These are phyloP conservation scores for Fusarium circinatum DNA, from an alignment of 2,329 filamentous ascomycete species.

Conservation along the genomic window DNA sequence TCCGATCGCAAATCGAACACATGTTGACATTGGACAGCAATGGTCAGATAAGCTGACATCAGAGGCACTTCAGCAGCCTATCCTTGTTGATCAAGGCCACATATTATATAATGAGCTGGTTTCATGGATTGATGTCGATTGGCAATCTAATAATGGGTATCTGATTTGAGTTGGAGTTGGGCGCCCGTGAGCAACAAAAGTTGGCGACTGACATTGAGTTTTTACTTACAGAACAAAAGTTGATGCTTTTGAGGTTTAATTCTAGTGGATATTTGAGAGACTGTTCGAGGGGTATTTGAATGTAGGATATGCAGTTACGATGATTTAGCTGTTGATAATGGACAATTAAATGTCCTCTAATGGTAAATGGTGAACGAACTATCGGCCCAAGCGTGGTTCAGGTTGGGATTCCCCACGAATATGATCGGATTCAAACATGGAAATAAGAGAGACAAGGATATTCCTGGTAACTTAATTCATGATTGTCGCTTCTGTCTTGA, in stretches of 20 bases:
- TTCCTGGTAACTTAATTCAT: neutral
- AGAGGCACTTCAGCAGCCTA: constrained; percentile 38
- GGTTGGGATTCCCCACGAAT: neutral
- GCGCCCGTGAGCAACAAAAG: neutral
- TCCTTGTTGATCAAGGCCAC: constrained; percentile 46
- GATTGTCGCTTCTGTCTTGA: neutral
- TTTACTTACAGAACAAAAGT: neutral
- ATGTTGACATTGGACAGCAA: constrained; percentile 36
- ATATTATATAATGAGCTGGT: constrained; percentile 51
- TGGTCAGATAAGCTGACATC: constrained; percentile 34
- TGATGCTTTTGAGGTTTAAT: neutral
- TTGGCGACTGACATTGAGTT: neutral
- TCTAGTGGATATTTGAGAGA: neutral
- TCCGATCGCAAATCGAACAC: constrained; percentile 29
- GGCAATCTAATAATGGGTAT: constrained; percentile 46
- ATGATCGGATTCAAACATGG: neutral
- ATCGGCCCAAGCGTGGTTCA: neutral
- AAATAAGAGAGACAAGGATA: neutral
- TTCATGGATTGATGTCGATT: constrained; percentile 53
- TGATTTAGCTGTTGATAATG: neutral
- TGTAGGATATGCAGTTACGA: neutral
- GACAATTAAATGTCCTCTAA: neutral
- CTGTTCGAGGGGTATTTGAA: neutral
- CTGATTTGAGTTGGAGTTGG: constrained; percentile 29
- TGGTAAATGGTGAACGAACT: neutral